These are phyloP conservation scores for Leccinum variicolor DNA, from an alignment of 768 basidiomycete species.

Conservation along the genomic window DNA sequence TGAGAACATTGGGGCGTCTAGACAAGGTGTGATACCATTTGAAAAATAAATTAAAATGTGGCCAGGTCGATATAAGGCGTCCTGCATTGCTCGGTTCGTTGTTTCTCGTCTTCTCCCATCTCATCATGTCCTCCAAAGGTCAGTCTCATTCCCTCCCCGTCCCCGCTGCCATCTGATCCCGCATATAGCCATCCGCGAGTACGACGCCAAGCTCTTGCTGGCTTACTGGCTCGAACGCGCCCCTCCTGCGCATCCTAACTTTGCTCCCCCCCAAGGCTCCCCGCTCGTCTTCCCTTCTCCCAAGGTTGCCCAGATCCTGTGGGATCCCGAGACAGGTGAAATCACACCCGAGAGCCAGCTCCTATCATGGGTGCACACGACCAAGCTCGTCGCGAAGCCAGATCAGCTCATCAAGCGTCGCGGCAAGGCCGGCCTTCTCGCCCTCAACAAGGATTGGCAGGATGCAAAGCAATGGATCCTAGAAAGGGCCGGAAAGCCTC, in stretches of 20 bases:
- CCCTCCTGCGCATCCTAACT: conserved; percentile 69
- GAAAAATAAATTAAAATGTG: conserved; percentile 18
- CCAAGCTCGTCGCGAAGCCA: conserved; percentile 92
- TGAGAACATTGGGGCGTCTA: conserved; percentile 28
- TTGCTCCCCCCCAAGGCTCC: conserved; percentile 40
- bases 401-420: conserved; percentile 99
- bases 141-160: not conserved
- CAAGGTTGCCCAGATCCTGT: conserved; percentile 84
- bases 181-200: conserved; percentile 83
- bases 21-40: conserved; percentile 23
- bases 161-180: conserved; percentile 2
- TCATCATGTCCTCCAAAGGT: conserved; percentile 34
- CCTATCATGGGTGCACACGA: conserved; percentile 78
- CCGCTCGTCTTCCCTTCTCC: conserved; percentile 56
- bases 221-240: conserved; percentile 97
- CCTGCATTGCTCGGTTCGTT: not conserved
- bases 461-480: conserved; percentile 86
- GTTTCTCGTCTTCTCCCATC: conserved; percentile 8
- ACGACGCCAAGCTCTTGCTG: conserved; percentile 96
- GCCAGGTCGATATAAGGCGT: conserved; percentile 14
- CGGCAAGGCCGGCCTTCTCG: conserved; percentile 95
- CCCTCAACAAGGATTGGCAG: conserved; percentile 90
- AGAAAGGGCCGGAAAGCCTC: conserved; percentile 87
- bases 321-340: conserved; percentile 68
- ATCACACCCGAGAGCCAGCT: conserved; percentile 59